These are phyloP conservation scores for Flaveria bidentis DNA, from an alignment of 129 eudicot genomes.

Conservation along the genomic window DNA sequence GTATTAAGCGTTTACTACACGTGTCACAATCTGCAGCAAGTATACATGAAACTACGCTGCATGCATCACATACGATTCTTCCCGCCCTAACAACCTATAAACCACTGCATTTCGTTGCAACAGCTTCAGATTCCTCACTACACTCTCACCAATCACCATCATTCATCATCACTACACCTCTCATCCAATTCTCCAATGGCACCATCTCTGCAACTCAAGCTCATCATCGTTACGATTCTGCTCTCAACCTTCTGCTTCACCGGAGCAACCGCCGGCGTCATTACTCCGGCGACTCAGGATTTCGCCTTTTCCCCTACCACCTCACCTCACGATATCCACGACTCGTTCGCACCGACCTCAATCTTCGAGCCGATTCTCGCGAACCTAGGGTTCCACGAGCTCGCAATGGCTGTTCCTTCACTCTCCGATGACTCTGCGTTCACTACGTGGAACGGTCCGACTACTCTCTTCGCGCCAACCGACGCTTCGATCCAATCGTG, in stretches of 20 bases:
- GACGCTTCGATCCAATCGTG: conserved; percentile 67
- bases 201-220: conserved; percentile 37
- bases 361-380: conserved; percentile 57
- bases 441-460: conserved; percentile 57
- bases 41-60: neutral
- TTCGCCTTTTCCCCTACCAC: conserved; percentile 35
- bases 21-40: conserved; percentile 12
- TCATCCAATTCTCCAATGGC: conserved; percentile 32
- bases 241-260: conserved; percentile 42
- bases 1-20: neutral
- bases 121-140: neutral
- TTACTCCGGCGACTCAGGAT: conserved; percentile 18
- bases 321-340: conserved; percentile 39
- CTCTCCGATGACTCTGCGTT: conserved; percentile 52
- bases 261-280: conserved; percentile 28
- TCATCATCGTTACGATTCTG: conserved; percentile 37
- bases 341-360: conserved; percentile 41
- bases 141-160: conserved; percentile 13
- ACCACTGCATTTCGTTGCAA: conserved; percentile 17
- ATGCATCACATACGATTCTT: conserved; percentile 7
- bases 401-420: conserved; percentile 58
- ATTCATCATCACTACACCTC: conserved; percentile 2
- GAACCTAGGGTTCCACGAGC: conserved; percentile 60
- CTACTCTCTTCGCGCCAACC: conserved; percentile 77
- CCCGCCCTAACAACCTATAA: conserved; percentile 27